phyloP scores from a whole-genome alignment of 2,329 filamentous ascomycete genomes.

The Diaporthe ilicicola region DNA sequence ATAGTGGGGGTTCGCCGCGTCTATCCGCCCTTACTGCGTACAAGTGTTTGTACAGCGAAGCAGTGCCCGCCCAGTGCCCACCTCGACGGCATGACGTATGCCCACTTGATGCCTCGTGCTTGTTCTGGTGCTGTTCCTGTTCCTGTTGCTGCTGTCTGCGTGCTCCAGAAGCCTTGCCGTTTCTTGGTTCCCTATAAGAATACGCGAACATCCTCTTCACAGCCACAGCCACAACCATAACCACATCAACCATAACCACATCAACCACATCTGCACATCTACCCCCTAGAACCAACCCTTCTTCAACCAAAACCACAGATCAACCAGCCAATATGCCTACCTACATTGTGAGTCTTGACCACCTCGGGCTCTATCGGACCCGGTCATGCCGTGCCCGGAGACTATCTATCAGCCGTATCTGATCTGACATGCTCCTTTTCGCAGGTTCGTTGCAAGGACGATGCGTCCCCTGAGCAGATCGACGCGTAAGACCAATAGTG shows the following conservation, averaged over 20 bases:
- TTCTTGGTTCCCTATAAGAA: conserved; percentile 17
- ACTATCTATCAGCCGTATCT: conserved; percentile 3
- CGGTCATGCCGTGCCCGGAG: not conserved
- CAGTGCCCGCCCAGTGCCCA: conserved; percentile 34
- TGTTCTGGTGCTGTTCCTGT: not conserved
- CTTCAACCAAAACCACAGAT: not conserved
- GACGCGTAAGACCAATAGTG: conserved; percentile 28
- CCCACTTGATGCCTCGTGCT: conserved; percentile 16
- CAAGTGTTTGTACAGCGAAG: conserved; percentile 18
- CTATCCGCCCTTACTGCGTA: conserved; percentile 13
- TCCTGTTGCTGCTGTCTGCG: not conserved
- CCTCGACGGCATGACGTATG: conserved; percentile 29
- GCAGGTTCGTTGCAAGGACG: conserved; percentile 82
- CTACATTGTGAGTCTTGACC: conserved; percentile 58
- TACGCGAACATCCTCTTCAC: not conserved
- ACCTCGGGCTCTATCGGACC: not conserved
- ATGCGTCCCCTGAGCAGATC: conserved; percentile 46
- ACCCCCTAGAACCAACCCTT: not conserved
- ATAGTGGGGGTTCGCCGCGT: conserved; percentile 19
- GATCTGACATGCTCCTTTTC: not conserved
- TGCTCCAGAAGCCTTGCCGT: conserved; percentile 12
- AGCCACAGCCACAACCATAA: not conserved
- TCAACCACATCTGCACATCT: not conserved
- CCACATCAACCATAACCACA: not conserved
- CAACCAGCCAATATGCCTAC: conserved; percentile 56